A percentile compares a stretch with the other conserved stretches of the same genome.
These are phyloP conservation scores for Malus sieversii DNA, from an alignment of 306 rosid genomes.

Conservation along the genomic window DNA sequence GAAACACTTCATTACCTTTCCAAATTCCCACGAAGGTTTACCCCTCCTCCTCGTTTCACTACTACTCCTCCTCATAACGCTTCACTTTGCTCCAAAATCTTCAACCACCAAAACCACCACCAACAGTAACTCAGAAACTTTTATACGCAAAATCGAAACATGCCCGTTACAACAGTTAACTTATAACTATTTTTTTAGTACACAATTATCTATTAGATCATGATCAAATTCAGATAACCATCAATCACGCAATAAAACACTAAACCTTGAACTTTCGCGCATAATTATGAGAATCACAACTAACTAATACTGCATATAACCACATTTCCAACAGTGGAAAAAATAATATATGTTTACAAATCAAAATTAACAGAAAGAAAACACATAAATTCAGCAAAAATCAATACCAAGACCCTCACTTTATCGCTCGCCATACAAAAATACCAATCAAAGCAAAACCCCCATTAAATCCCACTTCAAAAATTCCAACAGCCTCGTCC, in stretches of 20 bases:
- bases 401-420: slow-evolving; percentile 16
- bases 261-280: not conserved
- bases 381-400: not conserved
- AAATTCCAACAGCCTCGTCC: slow-evolving; percentile 8
- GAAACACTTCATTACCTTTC: slow-evolving; percentile 56
- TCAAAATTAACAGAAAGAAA: slow-evolving; percentile 10
- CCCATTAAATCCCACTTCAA: slow-evolving; percentile 9
- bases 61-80: slow-evolving; percentile 31
- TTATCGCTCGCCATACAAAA: not conserved
- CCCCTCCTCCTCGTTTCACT: slow-evolving; percentile 29
- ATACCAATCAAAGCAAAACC: slow-evolving; percentile 2
- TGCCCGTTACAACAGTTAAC: slow-evolving; percentile 5
- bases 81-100: slow-evolving; percentile 38
- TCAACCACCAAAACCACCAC: slow-evolving; percentile 24
- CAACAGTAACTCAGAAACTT: slow-evolving; percentile 13
- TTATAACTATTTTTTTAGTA: not conserved
- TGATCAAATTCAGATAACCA: not conserved
- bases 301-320: not conserved
- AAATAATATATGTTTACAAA: not conserved
- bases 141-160: not conserved
- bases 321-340: not conserved
- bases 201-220: not conserved
- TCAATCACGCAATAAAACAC: not conserved
- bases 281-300: not conserved
- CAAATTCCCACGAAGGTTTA: slow-evolving; percentile 24